Evolutionary conservation across 2,329 filamentous ascomycete genomes (phyloP).

Genomic region (Penicillium rolfsii): DNA sequence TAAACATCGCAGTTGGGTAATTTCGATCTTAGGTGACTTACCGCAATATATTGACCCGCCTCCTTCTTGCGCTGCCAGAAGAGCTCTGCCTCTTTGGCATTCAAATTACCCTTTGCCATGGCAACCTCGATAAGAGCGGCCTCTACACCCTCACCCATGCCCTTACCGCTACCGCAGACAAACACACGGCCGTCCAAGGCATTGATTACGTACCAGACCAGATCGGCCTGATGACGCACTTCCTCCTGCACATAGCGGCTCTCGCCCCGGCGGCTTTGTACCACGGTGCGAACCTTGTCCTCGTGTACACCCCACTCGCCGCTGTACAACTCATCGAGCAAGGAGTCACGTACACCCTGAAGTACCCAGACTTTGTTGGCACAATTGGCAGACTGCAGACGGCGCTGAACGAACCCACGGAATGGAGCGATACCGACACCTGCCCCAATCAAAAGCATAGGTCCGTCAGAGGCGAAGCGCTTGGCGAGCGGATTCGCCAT

Average conservation of each 20-base stretch:
- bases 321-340: conserved; percentile 93
- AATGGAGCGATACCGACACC: conserved; percentile 97
- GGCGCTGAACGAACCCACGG: conserved; percentile 93
- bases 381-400: conserved; percentile 91
- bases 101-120: conserved; percentile 88
- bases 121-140: conserved; percentile 84
- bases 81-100: conserved; percentile 75
- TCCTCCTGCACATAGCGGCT: conserved; percentile 96
- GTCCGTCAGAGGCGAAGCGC: conserved; percentile 89
- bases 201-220: conserved; percentile 99
- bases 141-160: conserved; percentile 97
- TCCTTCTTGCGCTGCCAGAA: conserved; percentile 95
- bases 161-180: conserved; percentile 91
- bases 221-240: conserved; percentile 83
- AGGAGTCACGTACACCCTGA: conserved; percentile 89
- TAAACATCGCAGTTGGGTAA: no score
- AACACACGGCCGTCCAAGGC: conserved; percentile 94
- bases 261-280: conserved; percentile 74
- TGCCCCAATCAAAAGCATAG: conserved; percentile 96
- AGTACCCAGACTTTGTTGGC: conserved; percentile 98
- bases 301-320: conserved; percentile 96
- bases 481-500: conserved; percentile 96
- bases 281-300: conserved; percentile 79
- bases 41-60: conserved; percentile 92
- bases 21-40: conserved; percentile 30